Evolutionary conservation across 2,329 filamentous ascomycete species (phyloP).

Genomic region (Phyllosticta citrichinensis): DNA sequence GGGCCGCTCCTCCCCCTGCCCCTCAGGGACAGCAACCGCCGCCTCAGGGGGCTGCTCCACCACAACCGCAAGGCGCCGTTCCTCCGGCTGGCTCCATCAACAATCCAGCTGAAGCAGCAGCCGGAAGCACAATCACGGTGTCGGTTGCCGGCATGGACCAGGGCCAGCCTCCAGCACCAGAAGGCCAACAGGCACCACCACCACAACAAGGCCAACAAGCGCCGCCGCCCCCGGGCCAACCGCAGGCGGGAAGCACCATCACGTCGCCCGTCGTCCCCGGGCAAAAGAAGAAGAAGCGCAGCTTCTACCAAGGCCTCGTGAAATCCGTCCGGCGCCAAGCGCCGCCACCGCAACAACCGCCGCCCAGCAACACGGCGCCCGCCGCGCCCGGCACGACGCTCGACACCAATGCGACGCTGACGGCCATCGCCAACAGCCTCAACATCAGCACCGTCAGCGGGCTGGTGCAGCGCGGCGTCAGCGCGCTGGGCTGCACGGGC

Average conservation of each 20-base stretch:
- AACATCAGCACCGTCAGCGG: constrained; percentile 1
- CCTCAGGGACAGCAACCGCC: neutral
- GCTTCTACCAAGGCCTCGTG: neutral
- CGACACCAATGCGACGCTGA: neutral
- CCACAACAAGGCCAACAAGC: neutral
- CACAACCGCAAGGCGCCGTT: neutral
- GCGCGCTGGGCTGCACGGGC: constrained; percentile 2
- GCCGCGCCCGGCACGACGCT: neutral
- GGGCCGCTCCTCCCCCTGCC: neutral
- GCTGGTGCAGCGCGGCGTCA: constrained; percentile 1
- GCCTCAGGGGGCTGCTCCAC: neutral
- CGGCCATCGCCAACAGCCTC: neutral
- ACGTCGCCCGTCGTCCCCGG: neutral
- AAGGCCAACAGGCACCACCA: neutral
- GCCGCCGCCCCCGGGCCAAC: neutral
- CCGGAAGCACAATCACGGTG: neutral
- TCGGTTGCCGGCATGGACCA: neutral
- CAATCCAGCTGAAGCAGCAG: neutral
- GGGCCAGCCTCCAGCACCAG: neutral
- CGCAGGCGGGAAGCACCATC: neutral
- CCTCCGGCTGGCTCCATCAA: neutral
- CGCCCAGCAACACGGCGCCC: neutral
- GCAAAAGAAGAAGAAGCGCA: neutral
- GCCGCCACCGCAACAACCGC: neutral
- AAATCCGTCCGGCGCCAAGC: neutral